A percentile compares a stretch with the other conserved stretches of the same genome.
Conservation (phyloP, 345 rosid species). For the Brassica incana region DNA sequence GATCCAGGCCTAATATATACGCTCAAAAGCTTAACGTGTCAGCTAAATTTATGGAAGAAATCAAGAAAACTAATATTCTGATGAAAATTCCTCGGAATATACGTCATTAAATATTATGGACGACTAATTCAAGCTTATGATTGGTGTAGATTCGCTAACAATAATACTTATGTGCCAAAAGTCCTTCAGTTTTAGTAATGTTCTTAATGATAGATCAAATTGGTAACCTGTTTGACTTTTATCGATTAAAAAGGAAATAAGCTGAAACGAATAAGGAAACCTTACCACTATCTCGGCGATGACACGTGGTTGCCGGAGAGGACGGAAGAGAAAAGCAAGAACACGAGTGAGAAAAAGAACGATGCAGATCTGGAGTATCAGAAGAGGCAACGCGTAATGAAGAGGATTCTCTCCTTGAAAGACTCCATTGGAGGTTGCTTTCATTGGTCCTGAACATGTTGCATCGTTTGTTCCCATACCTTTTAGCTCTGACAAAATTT, state of each 20-base stretch:
- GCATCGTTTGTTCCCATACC: constrained; percentile 35
- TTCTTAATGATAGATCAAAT: not conserved
- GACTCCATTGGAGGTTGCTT: constrained; percentile 82
- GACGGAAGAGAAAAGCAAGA: constrained; percentile 71
- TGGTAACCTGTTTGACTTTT: constrained; percentile 22
- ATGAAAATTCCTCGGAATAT: constrained; percentile 2
- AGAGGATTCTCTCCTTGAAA: constrained; percentile 83
- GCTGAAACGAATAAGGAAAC: constrained; percentile 19
- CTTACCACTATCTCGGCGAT: constrained; percentile 86
- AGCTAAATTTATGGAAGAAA: constrained; percentile 11
- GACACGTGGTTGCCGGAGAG: constrained; percentile 92
- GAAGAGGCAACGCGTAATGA: constrained; percentile 75
- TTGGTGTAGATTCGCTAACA: not conserved
- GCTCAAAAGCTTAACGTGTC: constrained; percentile 13
- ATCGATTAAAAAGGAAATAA: not conserved
- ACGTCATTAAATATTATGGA: not conserved
- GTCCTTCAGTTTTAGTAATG: not conserved
- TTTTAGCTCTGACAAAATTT: not conserved
- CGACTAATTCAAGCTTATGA: constrained; percentile 22
- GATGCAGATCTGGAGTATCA: constrained; percentile 77
- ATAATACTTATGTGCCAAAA: not conserved
- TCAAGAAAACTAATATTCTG: constrained; percentile 19
- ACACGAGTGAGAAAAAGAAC: constrained; percentile 73
- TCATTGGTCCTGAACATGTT: constrained; percentile 60
- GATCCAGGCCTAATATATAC: too few species aligned